Evolutionary conservation across 805 yeast species (phyloP).

Genomic region (Kazachstania africana): DNA sequence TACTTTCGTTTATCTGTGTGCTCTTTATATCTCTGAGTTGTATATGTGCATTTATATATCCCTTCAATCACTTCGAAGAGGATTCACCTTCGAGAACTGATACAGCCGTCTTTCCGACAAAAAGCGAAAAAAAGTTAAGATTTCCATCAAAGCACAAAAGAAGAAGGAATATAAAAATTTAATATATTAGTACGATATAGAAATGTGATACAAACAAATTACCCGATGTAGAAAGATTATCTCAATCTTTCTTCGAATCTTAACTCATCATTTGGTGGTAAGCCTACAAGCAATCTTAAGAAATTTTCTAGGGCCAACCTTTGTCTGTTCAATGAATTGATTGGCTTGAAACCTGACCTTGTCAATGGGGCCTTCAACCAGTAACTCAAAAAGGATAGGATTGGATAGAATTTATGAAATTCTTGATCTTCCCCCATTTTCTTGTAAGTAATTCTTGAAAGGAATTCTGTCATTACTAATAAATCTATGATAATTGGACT

Average conservation of each 20-base stretch:
- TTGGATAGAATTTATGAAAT: conserved; percentile 66
- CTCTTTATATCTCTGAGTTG: too few relatives aligned
- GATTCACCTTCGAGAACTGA: too few relatives aligned
- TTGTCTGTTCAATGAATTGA: conserved; percentile 91
- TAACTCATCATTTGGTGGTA: conserved; percentile 81
- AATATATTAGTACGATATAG: too few relatives aligned
- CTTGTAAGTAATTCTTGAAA: conserved; percentile 74
- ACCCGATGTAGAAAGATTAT: too few relatives aligned
- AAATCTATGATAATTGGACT: conserved; percentile 90
- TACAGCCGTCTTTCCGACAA: too few relatives aligned
- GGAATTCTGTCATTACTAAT: conserved; percentile 81
- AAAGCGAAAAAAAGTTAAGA: too few relatives aligned
- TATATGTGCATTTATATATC: too few relatives aligned
- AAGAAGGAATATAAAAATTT: too few relatives aligned
- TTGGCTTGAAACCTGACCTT: conserved; percentile 80
- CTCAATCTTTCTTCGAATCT: conserved; percentile 78
- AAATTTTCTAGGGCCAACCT: conserved; percentile 86
- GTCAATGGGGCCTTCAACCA: conserved; percentile 97
- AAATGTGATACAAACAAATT: too few relatives aligned
- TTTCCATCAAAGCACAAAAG: too few relatives aligned
- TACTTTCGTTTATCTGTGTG: too few relatives aligned
- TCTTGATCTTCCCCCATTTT: conserved; percentile 15
- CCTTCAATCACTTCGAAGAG: too few relatives aligned
- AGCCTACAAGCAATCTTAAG: conserved; percentile 78
- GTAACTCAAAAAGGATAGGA: conserved; percentile 76